These are phyloP conservation scores for Chloris gayana DNA, from an alignment of 176 grass and related monocot genomes.

Conservation along the genomic window DNA sequence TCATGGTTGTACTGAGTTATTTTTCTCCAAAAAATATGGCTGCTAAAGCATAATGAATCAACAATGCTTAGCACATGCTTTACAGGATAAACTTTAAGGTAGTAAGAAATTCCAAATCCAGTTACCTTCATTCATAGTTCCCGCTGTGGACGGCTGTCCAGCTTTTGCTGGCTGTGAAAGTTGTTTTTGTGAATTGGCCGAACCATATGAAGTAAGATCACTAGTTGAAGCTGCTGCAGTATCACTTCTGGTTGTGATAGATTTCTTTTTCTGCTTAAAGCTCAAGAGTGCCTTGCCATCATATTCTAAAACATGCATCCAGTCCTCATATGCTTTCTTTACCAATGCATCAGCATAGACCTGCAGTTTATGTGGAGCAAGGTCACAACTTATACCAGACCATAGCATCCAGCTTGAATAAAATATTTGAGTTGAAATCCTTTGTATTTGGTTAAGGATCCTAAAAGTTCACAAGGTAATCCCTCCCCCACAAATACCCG, in stretches of 20 bases:
- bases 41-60: background rate
- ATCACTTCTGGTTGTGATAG: conserved; percentile 65
- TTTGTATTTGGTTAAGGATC: background rate
- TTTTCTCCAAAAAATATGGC: background rate
- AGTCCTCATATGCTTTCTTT: conserved; percentile 88
- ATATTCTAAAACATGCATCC: conserved; percentile 89
- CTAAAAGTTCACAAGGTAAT: background rate
- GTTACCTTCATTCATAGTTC: conserved; percentile 46
- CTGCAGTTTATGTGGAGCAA: conserved; percentile 44
- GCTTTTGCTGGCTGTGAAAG: conserved; percentile 41
- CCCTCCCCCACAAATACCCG: background rate
- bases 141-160: conserved; percentile 28
- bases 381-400: background rate
- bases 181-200: conserved; percentile 36
- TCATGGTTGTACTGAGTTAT: background rate
- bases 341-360: conserved; percentile 71
- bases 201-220: conserved; percentile 46
- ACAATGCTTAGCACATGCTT: background rate
- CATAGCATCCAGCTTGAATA: background rate
- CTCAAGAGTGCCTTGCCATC: conserved; percentile 86
- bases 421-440: background rate
- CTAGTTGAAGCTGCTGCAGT: conserved; percentile 45
- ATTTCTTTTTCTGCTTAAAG: conserved; percentile 87
- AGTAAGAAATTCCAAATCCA: conserved; percentile 1
- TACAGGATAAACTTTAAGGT: background rate